These are phyloP conservation scores for Populus alba DNA, from an alignment of 345 rosid species.

Conservation along the genomic window DNA sequence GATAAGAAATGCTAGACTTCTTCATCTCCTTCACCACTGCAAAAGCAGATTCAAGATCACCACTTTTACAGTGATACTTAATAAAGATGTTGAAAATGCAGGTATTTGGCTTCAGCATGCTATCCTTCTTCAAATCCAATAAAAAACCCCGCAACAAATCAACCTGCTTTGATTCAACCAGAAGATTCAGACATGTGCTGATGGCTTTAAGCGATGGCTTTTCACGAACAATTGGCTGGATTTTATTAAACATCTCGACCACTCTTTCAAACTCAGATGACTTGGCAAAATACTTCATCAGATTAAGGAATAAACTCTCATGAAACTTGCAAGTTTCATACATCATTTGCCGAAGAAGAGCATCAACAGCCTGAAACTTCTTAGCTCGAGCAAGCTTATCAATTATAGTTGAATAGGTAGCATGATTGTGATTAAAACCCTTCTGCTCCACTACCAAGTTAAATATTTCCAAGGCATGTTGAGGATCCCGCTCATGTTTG, in stretches of 20 bases:
- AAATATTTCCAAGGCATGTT: constrained; percentile 64
- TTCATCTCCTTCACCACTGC: constrained; percentile 76
- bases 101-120: constrained; percentile 63
- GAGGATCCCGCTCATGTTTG: constrained; percentile 69
- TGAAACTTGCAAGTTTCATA: constrained; percentile 81
- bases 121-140: constrained; percentile 40
- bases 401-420: constrained; percentile 65
- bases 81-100: constrained; percentile 89
- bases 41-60: constrained; percentile 56
- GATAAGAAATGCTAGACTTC: constrained; percentile 52
- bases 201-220: constrained; percentile 79
- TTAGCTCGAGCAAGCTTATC: constrained; percentile 64
- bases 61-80: constrained; percentile 74
- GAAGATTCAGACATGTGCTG: constrained; percentile 82
- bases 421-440: constrained; percentile 78
- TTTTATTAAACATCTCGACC: constrained; percentile 65
- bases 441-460: constrained; percentile 62
- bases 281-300: constrained; percentile 70
- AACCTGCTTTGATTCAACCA: constrained; percentile 61
- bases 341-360: constrained; percentile 70
- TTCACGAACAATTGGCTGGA: constrained; percentile 60
- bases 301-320: constrained; percentile 68
- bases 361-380: constrained; percentile 74
- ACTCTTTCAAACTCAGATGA: constrained; percentile 51
- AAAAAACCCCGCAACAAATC: constrained; percentile 51